Evolutionary conservation across 345 rosid species (phyloP), one percentile per base, ranked within the genome.

Genomic region (Hirschfeldia incana): DNA sequence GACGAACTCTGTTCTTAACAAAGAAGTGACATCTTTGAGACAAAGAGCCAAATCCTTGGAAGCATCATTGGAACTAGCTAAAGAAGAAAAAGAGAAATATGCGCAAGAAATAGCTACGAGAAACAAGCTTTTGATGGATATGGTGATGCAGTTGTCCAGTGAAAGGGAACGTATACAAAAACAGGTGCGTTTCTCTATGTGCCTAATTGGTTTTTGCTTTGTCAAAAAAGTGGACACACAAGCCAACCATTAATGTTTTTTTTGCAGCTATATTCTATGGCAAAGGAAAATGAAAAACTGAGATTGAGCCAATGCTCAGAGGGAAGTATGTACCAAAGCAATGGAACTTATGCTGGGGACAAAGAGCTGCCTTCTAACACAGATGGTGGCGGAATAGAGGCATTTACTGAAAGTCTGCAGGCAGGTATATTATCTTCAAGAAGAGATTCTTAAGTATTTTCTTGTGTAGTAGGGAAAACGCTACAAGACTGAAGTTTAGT

Each of bases 101-200:
- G 92, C 91, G 4, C 83, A 86, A 78, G 97, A 92, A 80, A 87
- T 94, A 81, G 85, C 85, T 78, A 51, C 53, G 16, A 81, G 88
- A 79, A 83, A 88, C 68, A 86, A 87, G 80, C 74, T 85, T 79
- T 81, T 92, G 82, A 91, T 82, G 92, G 94, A 95, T 76, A 81
- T 88, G 83, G 87, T 91, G 34, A 76, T 80, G 81, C 90, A 90
- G 73, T 85, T 95, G 77, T 85, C 95, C 21, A 76, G 68, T 16
- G 93, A 92, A 83, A 87, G 98, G 84, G 94, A 95, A 81, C 89
- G 87, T 36, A 86, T 95, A 62, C 89, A 90, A 73, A 88, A 89
- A 70, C 93, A 92, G 97, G 99, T 95, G 78, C 64, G 9, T 53
- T 28, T 0, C 26, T 58, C 26, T 36, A 79, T 29, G 39, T 29